These are phyloP conservation scores for Paramecium biaurelia DNA, from an alignment of 73 alveolate genomes.

Conservation along the genomic window DNA sequence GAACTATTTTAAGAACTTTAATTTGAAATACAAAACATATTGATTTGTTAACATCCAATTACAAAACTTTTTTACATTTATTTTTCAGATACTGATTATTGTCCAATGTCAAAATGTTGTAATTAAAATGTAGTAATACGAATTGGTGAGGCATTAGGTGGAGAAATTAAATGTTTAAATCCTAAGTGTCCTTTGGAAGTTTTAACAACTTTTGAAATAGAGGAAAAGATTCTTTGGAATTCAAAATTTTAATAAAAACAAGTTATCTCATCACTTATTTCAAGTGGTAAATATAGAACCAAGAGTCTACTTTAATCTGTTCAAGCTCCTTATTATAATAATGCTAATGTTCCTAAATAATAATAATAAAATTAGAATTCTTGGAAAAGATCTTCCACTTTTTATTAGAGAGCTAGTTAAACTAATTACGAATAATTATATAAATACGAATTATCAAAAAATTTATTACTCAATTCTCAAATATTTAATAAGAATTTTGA, in stretches of 20 bases:
- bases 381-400: not conserved
- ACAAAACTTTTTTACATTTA: not conserved
- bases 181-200: not conserved
- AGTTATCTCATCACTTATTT: not conserved
- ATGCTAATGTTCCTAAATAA: not conserved
- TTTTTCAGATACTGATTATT: conserved; percentile 34
- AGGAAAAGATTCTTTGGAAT: conserved; percentile 13
- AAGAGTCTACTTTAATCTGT: conserved; percentile 4
- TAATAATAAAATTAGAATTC: not conserved
- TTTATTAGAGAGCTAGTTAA: not conserved
- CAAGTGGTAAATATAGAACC: conserved; percentile 28
- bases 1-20: not conserved
- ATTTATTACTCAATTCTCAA: not conserved
- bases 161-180: not conserved
- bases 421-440: not conserved
- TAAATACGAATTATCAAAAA: not conserved
- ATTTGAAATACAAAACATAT: not conserved
- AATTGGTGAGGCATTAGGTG: conserved; percentile 17
- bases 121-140: not conserved
- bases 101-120: conserved; percentile 29
- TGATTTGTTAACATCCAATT: conserved; percentile 23
- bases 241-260: not conserved
- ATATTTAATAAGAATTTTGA: not conserved
- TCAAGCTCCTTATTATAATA: not conserved
- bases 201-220: conserved; percentile 9